Percentiles rank a stretch among this genome's conserved stretches.
phyloP scores from a whole-genome alignment of 768 basidiomycete species.

The Calocybe gangraenosa region DNA sequence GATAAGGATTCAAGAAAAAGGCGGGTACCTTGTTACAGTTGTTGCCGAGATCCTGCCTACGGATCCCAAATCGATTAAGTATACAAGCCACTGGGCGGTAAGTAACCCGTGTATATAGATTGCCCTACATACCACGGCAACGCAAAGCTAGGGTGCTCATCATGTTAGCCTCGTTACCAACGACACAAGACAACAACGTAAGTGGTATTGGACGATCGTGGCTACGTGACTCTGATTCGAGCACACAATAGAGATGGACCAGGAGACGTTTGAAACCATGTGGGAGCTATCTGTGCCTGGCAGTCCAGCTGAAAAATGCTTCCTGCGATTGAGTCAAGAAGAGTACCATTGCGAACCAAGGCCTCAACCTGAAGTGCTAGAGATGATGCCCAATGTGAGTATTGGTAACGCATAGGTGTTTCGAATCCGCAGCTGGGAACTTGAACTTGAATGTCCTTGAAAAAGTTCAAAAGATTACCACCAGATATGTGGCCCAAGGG shows the following conservation, averaged over 20 bases:
- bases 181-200: slow-evolving; percentile 50
- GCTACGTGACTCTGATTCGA: neutral
- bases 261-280: slow-evolving; percentile 66
- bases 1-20: slow-evolving; percentile 58
- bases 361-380: slow-evolving; percentile 33
- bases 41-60: slow-evolving; percentile 66
- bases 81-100: slow-evolving; percentile 82
- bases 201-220: neutral
- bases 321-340: slow-evolving; percentile 57
- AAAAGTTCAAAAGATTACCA: slow-evolving; percentile 29
- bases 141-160: slow-evolving; percentile 61
- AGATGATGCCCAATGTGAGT: slow-evolving; percentile 50
- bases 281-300: slow-evolving; percentile 64
- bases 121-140: neutral
- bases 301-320: slow-evolving; percentile 50
- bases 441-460: no score
- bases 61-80: slow-evolving; percentile 62
- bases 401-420: neutral
- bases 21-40: slow-evolving; percentile 62
- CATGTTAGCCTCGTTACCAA: slow-evolving; percentile 57
- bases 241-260: slow-evolving; percentile 49
- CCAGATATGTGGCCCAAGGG: slow-evolving; percentile 24
- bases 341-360: slow-evolving; percentile 49
- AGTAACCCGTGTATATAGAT: slow-evolving; percentile 17
- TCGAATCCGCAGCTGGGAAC: no score